Conservation (phyloP, 208 protist genomes). For the Leishmania major region DNA sequence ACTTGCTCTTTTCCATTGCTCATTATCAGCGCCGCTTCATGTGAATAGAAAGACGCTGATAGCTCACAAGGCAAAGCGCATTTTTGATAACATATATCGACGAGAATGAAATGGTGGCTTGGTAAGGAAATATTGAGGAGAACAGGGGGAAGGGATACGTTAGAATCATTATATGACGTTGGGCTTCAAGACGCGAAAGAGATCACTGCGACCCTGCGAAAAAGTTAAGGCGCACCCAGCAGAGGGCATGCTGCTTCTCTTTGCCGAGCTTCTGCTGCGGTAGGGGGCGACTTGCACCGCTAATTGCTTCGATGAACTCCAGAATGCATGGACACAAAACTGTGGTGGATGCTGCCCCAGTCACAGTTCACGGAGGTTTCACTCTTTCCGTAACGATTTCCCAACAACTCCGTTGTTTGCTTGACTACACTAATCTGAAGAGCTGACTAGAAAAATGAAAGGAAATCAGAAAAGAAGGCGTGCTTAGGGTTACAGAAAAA, state of each 20-base stretch:
- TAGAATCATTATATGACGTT: background rate
- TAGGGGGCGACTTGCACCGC: background rate
- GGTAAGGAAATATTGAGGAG: background rate
- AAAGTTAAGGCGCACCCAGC: background rate
- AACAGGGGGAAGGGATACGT: background rate
- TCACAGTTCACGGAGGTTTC: background rate
- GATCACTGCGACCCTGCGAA: background rate
- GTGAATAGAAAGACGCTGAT: background rate
- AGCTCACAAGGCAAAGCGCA: background rate
- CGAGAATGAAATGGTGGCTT: background rate
- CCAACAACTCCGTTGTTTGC: background rate
- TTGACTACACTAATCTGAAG: background rate
- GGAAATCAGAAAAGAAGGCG: background rate
- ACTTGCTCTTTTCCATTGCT: background rate
- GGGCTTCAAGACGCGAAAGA: background rate
- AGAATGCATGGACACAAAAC: background rate
- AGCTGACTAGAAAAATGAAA: background rate
- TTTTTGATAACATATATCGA: background rate
- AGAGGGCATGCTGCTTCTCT: background rate
- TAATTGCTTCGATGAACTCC: background rate
- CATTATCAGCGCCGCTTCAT: background rate
- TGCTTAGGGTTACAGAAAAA: background rate
- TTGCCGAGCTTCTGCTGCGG: background rate
- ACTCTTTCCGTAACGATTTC: slow-evolving; percentile 1
- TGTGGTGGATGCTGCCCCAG: background rate